phyloP scores from a whole-genome alignment of 208 protist species.

The Leishmania braziliensis region DNA sequence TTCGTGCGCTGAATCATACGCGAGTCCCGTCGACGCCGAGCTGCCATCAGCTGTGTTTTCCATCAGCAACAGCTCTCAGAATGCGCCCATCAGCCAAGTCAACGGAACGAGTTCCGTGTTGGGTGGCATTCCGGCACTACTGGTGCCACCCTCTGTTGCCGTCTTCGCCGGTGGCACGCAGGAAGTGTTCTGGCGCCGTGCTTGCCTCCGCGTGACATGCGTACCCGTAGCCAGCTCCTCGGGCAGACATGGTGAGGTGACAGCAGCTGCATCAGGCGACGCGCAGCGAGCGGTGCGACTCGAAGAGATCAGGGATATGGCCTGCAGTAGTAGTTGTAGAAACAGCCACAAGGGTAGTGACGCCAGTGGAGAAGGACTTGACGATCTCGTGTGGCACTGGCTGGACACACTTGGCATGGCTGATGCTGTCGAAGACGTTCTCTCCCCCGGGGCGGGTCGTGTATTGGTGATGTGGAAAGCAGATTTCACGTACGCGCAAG shows the following conservation, averaged over 20 bases:
- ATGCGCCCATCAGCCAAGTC: neutral
- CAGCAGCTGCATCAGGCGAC: neutral
- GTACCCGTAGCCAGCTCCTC: neutral
- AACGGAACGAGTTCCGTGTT: neutral
- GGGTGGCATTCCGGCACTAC: neutral
- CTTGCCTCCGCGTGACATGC: slow-evolving; percentile 25
- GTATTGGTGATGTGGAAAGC: slow-evolving; percentile 19
- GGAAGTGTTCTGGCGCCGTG: slow-evolving; percentile 17
- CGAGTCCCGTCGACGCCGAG: neutral
- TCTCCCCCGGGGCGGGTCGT: slow-evolving; percentile 13
- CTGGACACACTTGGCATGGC: slow-evolving; percentile 16
- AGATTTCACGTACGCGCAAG: neutral
- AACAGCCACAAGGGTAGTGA: neutral
- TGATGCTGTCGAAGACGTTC: slow-evolving; percentile 15
- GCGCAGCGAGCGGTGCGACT: neutral
- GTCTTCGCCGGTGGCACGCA: slow-evolving; percentile 9
- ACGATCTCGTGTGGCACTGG: slow-evolving; percentile 28
- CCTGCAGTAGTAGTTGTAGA: neutral
- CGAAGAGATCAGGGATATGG: neutral
- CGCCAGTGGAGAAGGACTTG: neutral
- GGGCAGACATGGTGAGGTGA: neutral
- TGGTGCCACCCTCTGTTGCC: slow-evolving; percentile 5
- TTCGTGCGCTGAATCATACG: neutral
- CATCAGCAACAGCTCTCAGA: neutral
- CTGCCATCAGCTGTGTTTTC: neutral